Conservation (phyloP, 2,329 filamentous ascomycete species). For the Rhynchosporium agropyri region DNA sequence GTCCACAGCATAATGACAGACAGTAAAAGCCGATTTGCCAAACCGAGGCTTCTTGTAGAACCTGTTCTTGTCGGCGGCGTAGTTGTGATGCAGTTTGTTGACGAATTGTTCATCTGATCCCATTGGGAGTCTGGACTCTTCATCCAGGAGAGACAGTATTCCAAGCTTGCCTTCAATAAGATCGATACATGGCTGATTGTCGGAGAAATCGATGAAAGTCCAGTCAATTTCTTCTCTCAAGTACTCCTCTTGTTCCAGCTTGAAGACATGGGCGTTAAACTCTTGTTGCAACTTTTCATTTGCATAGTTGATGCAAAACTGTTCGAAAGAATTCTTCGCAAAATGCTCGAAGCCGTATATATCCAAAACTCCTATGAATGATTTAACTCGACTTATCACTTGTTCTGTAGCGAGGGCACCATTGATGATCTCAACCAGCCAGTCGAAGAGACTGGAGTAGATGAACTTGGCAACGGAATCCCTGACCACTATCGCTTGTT, state of each 20-base stretch:
- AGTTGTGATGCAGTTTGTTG: constrained; percentile 94
- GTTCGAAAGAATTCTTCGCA: constrained; percentile 98
- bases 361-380: constrained; percentile 98
- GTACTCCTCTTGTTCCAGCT: constrained; percentile 98
- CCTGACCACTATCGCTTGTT: constrained; percentile 90
- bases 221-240: constrained; percentile 95
- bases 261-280: constrained; percentile 99
- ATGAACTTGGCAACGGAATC: constrained; percentile 99
- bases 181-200: constrained; percentile 99
- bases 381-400: constrained; percentile 77
- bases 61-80: constrained; percentile 83
- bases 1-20: constrained; percentile 97
- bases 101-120: constrained; percentile 97
- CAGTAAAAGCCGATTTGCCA: constrained; percentile 95
- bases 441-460: constrained; percentile 97
- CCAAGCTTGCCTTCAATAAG: constrained; percentile 96
- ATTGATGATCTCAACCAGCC: constrained; percentile 98
- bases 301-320: constrained; percentile 99
- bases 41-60: constrained; percentile 99
- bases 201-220: constrained; percentile 99
- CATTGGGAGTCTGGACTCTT: constrained; percentile 96
- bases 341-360: constrained; percentile 99
- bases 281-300: constrained; percentile 99
- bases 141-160: constrained; percentile 87
- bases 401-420: constrained; percentile 84